Evolutionary conservation across 2,329 filamentous ascomycete species (phyloP), one percentile per base, ranked within the genome.

Genomic region (Capronia epimyces): DNA sequence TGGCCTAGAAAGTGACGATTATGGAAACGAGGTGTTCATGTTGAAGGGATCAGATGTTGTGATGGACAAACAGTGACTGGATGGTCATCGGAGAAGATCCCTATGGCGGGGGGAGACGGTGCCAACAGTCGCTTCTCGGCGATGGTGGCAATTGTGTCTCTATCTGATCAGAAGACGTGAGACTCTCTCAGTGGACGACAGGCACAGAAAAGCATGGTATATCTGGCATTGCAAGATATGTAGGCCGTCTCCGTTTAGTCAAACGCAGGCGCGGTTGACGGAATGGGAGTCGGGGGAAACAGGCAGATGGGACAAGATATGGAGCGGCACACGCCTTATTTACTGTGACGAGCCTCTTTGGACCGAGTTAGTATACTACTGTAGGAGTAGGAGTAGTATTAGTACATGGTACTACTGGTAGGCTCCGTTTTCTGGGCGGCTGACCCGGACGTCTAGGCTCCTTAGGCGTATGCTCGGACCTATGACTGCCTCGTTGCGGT

Each of bases 211-310:
- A 20, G 34, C 13, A 37, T 18, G 20, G 34, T 7, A 37, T 18
- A 20, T 37, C 6, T 20, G 16, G 16, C 34, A 37, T 37, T 8
- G 34, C 13, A 12, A 37, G 34, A 37, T 7, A 20, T 37, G 16
- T 8, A 37, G 34, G 18, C 34, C 12, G 34, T 20, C 6, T 18
- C 34, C 4, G 22, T 36, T 47, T 29, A 41, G 52, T 24, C 52
- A 49, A 55, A 49, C 48, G 44, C 48, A 51, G 40, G 43, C 43
- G 46, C 46, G 27, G 31, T 37, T 29, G 31, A 51, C 6, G 34
- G 34, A 15, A 15, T n/a, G 12, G 34, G 13, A 5, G 44, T 55
- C 52, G 52, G 52, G 40, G 52, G 45, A 55, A 55, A 42, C 52
- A 55, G 52, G 52, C 52, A 55, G 48, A 46, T 49, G 31, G 39